A percentile compares a stretch with the other conserved stretches of the same genome.
phyloP scores from a whole-genome alignment of 1,139 yeast genomes.

The Blastobotrys ciferrii region DNA sequence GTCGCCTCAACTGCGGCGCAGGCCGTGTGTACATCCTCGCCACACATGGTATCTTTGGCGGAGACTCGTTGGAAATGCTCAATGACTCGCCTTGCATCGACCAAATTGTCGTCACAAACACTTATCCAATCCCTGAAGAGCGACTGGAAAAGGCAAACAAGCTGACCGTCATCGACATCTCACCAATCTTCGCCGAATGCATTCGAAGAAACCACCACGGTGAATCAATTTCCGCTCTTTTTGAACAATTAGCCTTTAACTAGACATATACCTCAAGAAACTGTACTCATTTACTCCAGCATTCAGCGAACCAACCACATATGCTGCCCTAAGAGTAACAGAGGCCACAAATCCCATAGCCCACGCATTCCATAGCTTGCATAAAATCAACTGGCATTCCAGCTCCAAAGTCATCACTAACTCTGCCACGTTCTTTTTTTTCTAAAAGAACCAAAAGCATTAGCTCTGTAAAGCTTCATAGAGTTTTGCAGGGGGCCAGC shows the following conservation, averaged over 20 bases:
- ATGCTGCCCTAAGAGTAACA: too few species aligned
- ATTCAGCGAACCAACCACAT: too few species aligned
- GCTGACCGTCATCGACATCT: conserved; percentile 84
- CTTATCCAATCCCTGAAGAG: conserved; percentile 79
- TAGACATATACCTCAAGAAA: conserved; percentile 5
- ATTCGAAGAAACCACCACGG: conserved; percentile 98
- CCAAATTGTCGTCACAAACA: conserved; percentile 88
- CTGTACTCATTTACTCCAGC: not conserved
- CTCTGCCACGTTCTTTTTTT: too few species aligned
- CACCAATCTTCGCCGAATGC: conserved; percentile 95
- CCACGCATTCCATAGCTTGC: too few species aligned
- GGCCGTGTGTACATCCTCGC: conserved; percentile 86
- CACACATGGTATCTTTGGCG: conserved; percentile 92
- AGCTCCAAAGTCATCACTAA: too few species aligned
- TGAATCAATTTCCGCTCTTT: conserved; percentile 87
- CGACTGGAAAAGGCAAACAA: conserved; percentile 57
- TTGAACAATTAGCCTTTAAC: conserved; percentile 62
- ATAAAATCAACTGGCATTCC: too few species aligned
- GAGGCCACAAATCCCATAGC: too few species aligned
- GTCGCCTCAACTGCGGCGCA: conserved; percentile 93
- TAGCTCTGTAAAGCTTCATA: too few species aligned
- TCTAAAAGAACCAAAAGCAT: too few species aligned
- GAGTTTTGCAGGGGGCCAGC: too few species aligned
- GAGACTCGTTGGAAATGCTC: conserved; percentile 76
- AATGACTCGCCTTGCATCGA: conserved; percentile 80